Base-by-base conservation (phyloP, 768 basidiomycete genomes). In the Coprinopsis marcescibilis region DNA sequence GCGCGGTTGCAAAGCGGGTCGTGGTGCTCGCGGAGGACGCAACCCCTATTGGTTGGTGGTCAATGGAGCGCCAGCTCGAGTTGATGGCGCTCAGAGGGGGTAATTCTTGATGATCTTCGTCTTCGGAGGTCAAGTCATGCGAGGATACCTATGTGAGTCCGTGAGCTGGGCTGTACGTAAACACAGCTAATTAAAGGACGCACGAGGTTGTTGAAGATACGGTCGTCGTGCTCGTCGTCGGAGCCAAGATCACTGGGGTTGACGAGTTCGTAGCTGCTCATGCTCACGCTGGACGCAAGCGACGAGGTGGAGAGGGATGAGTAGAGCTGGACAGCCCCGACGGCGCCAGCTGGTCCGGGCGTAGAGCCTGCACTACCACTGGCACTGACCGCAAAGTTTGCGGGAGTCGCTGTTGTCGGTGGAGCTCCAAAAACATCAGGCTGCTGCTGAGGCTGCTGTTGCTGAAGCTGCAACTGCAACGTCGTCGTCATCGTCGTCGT, bases 201-300 rank as follows among this genome's bases (percentile, higher is more conserved):
- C 37, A 67, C 68, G 48, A 57, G 56, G 40, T 45, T 52, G 34
- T 46, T 59, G 35, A 53, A 52, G 14, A 57, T 57, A 45, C 55
- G 54, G 1, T 57, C 52, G 19, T 66, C 64, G 48, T 63, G 62
- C n/a, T 68, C 71, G 20, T 70, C 66, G 52, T 64, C 64, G 14
- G 66, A 63, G 48, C 59, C 59, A 48, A 76, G 63, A 29, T 68
- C 66, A 20, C 65, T 66, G 10, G 72, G 69, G 51, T 69, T 67
- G 32, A 76, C 71, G 25, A 73, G 60, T 11, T 67, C 70, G 55
- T 73, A 76, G 52, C 64, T 6, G 65, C 66, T 26, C 56, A 54
- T 24, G 64, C 56, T 7, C 46, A 57, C 52, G 53, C 67, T 73
- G 41, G 61, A 55, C 2, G 61, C 57, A 43, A 67, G 61, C 25